These are phyloP conservation scores for Cystobasidium sp. DNA, from an alignment of 1,284 basidiomycete genomes.

Conservation along the genomic window DNA sequence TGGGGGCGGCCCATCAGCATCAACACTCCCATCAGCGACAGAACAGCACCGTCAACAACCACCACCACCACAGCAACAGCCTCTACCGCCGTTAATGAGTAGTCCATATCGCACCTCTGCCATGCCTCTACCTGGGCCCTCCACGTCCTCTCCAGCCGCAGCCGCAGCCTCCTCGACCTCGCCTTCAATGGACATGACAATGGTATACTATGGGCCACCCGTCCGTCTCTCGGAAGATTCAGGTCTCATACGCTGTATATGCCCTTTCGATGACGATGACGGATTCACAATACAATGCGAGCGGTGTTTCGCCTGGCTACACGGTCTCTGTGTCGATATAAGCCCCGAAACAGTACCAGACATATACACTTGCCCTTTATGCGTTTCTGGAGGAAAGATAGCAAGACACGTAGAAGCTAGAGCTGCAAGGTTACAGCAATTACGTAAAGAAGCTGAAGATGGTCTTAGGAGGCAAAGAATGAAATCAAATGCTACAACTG, in stretches of 20 bases:
- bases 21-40: constrained; percentile 2
- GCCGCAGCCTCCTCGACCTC: constrained; percentile 24
- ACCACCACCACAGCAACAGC: too few relatives aligned
- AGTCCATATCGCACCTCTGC: background rate
- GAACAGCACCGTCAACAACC: background rate
- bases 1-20: background rate
- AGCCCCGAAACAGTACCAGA: constrained; percentile 73
- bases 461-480: constrained; percentile 19
- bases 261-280: constrained; percentile 73
- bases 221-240: constrained; percentile 47
- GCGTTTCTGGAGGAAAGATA: constrained; percentile 49
- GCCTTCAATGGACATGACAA: background rate
- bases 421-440: constrained; percentile 37
- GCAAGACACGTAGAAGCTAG: constrained; percentile 36
- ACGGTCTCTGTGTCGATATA: constrained; percentile 83
- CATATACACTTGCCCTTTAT: constrained; percentile 59
- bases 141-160: background rate
- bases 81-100: background rate
- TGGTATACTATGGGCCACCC: constrained; percentile 36
- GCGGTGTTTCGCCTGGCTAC: constrained; percentile 84
- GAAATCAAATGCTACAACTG: constrained; percentile 10
- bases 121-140: background rate
- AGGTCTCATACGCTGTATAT: constrained; percentile 66
- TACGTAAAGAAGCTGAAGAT: constrained; percentile 40
- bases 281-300: constrained; percentile 94